phyloP scores from a whole-genome alignment of 164 flowering plant genomes.

The Chimonanthus salicifolius region DNA sequence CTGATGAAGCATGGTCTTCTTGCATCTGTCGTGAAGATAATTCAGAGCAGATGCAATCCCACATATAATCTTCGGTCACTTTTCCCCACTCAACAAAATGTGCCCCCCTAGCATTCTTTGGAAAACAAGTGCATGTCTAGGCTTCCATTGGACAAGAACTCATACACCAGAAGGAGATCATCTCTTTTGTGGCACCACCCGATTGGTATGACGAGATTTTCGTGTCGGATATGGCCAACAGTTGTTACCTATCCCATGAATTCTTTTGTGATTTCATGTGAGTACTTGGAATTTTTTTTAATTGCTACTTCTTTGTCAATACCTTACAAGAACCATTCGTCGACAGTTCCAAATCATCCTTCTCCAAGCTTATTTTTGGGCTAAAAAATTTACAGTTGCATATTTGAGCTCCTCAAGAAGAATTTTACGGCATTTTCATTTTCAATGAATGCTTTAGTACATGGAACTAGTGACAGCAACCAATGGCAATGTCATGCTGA shows the following conservation, averaged over 20 bases:
- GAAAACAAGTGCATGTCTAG: constrained; percentile 2
- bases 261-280: constrained; percentile 36
- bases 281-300: constrained; percentile 28
- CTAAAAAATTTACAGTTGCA: constrained; percentile 16
- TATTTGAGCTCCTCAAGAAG: constrained; percentile 11
- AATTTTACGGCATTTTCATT: too few species aligned
- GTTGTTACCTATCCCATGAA: constrained; percentile 10
- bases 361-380: constrained; percentile 19
- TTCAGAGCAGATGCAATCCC: not conserved
- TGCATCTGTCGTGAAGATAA: constrained; percentile 5
- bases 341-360: constrained; percentile 31
- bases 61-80: not conserved
- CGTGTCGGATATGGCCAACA: constrained; percentile 1
- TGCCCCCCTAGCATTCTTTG: not conserved
- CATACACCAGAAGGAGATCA: constrained; percentile 2
- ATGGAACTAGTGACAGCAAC: too few species aligned
- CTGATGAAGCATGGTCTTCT: not conserved
- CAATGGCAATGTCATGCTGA: too few species aligned
- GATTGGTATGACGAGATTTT: not conserved
- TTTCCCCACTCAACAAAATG: not conserved
- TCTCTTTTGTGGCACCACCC: constrained; percentile 5
- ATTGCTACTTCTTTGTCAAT: constrained; percentile 20
- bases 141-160: constrained; percentile 3
- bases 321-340: constrained; percentile 24
- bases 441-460: too few species aligned